Conservation (phyloP, 192 early-diverging fungal species). For the Linnemannia hyalina region DNA sequence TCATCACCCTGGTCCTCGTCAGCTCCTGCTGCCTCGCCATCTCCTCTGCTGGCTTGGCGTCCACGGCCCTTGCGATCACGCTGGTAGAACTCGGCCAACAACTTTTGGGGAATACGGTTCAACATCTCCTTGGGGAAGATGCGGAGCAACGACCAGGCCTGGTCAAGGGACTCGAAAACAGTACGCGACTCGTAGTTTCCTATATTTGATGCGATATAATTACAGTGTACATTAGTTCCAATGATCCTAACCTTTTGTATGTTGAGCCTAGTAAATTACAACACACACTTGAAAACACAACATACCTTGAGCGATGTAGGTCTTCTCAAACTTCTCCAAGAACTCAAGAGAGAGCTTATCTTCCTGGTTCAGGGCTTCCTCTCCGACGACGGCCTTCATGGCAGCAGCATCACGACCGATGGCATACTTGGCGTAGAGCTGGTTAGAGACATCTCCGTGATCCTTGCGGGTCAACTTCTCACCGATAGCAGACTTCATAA, state of each 20-base stretch:
- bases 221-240: neutral
- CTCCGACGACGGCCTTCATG: conserved; percentile 99
- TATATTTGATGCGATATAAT: conserved; percentile 25
- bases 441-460: conserved; percentile 99
- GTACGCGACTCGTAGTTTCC: conserved; percentile 95
- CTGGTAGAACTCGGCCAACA: conserved; percentile 95
- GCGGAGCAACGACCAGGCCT: conserved; percentile 98
- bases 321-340: conserved; percentile 98
- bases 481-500: conserved; percentile 99
- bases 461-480: conserved; percentile 98
- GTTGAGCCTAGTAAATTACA: neutral
- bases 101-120: conserved; percentile 97
- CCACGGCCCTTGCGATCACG: conserved; percentile 75
- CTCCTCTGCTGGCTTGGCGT: conserved; percentile 53
- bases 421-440: conserved; percentile 99
- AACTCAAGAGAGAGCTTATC: conserved; percentile 98
- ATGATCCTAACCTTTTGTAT: neutral
- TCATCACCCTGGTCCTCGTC: conserved; percentile 53
- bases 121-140: conserved; percentile 99
- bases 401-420: conserved; percentile 98
- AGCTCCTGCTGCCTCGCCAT: conserved; percentile 36
- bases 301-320: conserved; percentile 94
- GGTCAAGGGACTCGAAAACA: conserved; percentile 96
- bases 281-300: conserved; percentile 25
- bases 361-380: conserved; percentile 98